Conservation (phyloP, 2,329 filamentous ascomycete species). For the Trichoderma cornu-damae region DNA sequence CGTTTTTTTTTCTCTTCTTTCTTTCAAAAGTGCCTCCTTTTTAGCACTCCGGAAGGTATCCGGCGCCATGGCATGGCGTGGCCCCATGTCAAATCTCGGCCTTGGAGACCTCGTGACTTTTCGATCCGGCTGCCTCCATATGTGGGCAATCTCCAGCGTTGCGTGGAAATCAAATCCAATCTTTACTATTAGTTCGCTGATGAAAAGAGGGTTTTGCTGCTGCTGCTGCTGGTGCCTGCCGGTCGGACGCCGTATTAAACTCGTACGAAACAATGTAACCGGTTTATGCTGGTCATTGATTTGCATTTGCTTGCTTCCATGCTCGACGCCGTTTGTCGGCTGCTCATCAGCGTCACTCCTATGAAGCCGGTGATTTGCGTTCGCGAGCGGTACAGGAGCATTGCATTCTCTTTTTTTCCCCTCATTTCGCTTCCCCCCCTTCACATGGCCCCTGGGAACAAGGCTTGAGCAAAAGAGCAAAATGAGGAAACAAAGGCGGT, state of each 20-base stretch:
- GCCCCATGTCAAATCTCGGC: not conserved
- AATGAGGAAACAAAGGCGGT: not conserved
- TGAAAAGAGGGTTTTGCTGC: not conserved
- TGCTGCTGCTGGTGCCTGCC: not conserved
- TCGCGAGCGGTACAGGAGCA: not conserved
- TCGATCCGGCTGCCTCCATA: constrained; percentile 5
- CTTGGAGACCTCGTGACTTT: constrained; percentile 11
- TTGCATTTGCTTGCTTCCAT: not conserved
- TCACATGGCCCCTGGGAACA: not conserved
- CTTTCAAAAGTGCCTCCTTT: constrained; percentile 16
- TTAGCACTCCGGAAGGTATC: constrained; percentile 14
- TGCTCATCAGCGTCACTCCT: not conserved
- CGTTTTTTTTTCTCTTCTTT: too few species aligned
- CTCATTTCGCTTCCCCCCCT: too few species aligned
- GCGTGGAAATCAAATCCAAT: not conserved
- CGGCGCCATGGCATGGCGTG: constrained; percentile 1
- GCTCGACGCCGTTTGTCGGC: not conserved
- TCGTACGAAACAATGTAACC: not conserved
- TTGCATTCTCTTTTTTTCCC: not conserved
- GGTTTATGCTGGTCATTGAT: not conserved
- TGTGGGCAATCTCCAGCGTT: constrained; percentile 15
- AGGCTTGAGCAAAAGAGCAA: not conserved
- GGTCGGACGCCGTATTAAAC: not conserved
- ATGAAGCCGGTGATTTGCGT: not conserved
- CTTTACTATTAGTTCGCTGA: constrained; percentile 2